These are phyloP conservation scores for Capsicum baccatum DNA, from an alignment of 257 asterid species.

Conservation along the genomic window DNA sequence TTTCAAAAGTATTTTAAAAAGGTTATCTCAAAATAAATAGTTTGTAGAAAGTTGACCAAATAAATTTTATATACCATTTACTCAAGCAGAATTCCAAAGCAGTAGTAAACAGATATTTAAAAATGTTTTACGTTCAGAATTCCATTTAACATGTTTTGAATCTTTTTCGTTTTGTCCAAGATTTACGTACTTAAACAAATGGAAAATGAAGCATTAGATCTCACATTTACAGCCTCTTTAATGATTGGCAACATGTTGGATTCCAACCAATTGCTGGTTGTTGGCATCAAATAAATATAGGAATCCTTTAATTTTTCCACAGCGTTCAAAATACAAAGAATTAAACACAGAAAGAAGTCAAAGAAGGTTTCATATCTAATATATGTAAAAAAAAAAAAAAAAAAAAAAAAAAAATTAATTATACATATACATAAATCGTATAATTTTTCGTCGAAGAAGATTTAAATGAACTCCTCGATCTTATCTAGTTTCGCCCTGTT, in stretches of 20 bases:
- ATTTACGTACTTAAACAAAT: neutral
- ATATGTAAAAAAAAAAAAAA: no score
- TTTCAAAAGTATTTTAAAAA: no score
- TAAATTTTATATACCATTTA: neutral
- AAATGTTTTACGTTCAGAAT: neutral
- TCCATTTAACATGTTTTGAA: neutral
- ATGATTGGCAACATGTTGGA: slow-evolving; percentile 16
- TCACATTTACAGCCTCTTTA: neutral
- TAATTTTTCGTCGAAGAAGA: no score
- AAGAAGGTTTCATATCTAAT: no score
- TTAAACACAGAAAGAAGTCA: no score
- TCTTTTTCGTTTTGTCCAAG: neutral
- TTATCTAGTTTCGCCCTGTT: no score
- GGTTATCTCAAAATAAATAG: neutral
- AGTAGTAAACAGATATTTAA: neutral
- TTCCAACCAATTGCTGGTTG: slow-evolving; percentile 15
- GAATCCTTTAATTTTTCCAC: neutral
- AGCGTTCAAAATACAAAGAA: no score
- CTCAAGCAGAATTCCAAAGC: neutral
- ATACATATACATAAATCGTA: no score
- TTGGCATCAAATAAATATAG: neutral
- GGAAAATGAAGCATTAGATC: slow-evolving; percentile 15
- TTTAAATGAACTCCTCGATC: no score
- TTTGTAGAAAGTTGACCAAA: neutral
- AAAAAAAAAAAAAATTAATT: no score